A percentile compares a stretch with the other conserved stretches of the same genome.
Conservation (phyloP, 2,329 filamentous ascomycete species). For the Penicillium sp. region DNA sequence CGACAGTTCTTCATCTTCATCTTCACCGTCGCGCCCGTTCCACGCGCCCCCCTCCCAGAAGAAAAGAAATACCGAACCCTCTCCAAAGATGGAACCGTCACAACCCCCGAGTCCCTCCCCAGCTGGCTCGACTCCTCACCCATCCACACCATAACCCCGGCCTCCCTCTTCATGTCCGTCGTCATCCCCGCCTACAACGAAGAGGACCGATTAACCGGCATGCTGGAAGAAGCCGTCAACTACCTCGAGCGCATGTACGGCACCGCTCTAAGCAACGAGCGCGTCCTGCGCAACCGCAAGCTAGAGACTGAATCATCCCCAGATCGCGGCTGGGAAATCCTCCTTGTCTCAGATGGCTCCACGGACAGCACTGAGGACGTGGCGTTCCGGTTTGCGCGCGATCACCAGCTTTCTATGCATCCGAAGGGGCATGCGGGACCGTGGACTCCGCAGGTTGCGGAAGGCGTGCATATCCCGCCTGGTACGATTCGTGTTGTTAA, state of each 20-base stretch:
- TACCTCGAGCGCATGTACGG: conserved; percentile 81
- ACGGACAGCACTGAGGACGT: conserved; percentile 78
- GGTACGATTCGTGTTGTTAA: conserved; percentile 79
- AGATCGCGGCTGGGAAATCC: conserved; percentile 78
- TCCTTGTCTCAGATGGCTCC: conserved; percentile 89
- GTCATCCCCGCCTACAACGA: conserved; percentile 97
- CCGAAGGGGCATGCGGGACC: conserved; percentile 51
- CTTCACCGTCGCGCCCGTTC: conserved; percentile 75
- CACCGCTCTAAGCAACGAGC: conserved; percentile 29
- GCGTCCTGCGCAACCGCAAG: conserved; percentile 23
- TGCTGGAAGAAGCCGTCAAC: conserved; percentile 85
- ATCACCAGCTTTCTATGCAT: conserved; percentile 58
- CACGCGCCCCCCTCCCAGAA: conserved; percentile 69
- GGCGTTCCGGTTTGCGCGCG: conserved; percentile 75
- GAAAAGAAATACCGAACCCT: conserved; percentile 87
- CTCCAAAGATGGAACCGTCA: conserved; percentile 61
- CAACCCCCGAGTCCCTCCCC: conserved; percentile 61
- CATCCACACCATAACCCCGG: conserved; percentile 72
- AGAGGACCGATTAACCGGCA: conserved; percentile 75
- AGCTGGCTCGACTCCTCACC: conserved; percentile 80
- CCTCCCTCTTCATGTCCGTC: conserved; percentile 83
- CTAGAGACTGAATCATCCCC: conserved; percentile 35
- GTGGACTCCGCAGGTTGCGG: conserved; percentile 49
- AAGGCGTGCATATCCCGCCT: conserved; percentile 62
- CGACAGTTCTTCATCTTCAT: conserved; percentile 66